Base-by-base conservation (phyloP, 2,329 filamentous ascomycete species). In the Fusarium proliferatum region DNA sequence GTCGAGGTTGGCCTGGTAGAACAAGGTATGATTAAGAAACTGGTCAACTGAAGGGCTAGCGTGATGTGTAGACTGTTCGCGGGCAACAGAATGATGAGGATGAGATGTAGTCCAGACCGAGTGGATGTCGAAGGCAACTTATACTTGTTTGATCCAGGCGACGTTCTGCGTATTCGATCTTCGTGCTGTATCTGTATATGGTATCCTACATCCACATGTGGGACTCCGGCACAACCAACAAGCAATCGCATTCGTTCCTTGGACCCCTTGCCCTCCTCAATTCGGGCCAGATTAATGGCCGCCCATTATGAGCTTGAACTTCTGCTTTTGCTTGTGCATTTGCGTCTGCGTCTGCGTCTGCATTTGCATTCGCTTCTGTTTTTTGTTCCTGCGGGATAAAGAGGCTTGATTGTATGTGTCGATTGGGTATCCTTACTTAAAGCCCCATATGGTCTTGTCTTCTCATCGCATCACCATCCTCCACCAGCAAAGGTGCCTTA, bases 381-480 rank as follows among this genome's bases (percentile, higher is more conserved):
- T 57, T 65, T 71, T 73, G 70, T 71, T 73, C 73, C 77, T 82
- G 81, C 80, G 78, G 80, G 80, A 80, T 78, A 80, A 79, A 81
- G 79, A 79, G 76, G 77, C 77, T 80, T 78, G 71, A 63, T 67
- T 71, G 71, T 76, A 79, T 81, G 77, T 79, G 75, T 81, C 79
- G 77, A 82, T 83, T 82, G 81, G 81, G 81, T 82, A 83, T 79
- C 81, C 79, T 71, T 82, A 82, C 81, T 77, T 81, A 68, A 76
- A 76, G 79, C 77, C 79, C 80, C 80, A 82, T 82, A 78, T 69
- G 68, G 73, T 66, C 65, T 72, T 71, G 56, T 64, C 58, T 74
- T 64, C 69, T 58, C 73, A 77, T 69, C 73, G 72, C 76, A 77
- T 79, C 77, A 76, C 74, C 77, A 71, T 77, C 64, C 71, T 62